phyloP scores from a whole-genome alignment of 148 eudicot species.

The Chenopodium formosanum region DNA sequence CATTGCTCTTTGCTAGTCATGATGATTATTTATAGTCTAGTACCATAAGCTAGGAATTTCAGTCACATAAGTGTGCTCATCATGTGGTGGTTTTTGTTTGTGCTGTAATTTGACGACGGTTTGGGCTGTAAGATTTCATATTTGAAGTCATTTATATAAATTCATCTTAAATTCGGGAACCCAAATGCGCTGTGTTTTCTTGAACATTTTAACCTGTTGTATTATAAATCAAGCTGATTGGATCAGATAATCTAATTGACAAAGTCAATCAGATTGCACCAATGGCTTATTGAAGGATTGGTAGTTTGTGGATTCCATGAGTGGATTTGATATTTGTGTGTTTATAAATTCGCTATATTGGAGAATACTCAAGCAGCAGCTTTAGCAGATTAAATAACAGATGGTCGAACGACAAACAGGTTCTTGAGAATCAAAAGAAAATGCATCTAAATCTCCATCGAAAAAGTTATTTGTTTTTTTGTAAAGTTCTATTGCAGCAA shows the following conservation, averaged over 20 bases:
- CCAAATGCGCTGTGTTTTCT: neutral
- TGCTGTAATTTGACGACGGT: neutral
- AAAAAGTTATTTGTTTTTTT: no score
- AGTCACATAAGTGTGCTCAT: neutral
- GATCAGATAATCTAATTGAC: neutral
- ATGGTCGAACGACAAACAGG: neutral
- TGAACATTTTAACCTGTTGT: neutral
- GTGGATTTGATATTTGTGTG: neutral
- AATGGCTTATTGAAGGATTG: neutral
- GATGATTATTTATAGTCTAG: neutral
- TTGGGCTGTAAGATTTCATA: neutral
- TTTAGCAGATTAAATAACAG: neutral
- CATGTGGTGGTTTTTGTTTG: neutral
- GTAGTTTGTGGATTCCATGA: neutral
- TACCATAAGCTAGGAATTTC: neutral
- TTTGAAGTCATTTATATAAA: neutral
- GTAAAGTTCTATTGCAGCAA: no score
- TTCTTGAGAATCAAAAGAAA: neutral
- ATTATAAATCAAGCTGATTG: neutral
- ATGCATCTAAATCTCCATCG: neutral
- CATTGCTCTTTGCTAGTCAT: neutral
- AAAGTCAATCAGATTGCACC: neutral
- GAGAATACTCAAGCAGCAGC: neutral
- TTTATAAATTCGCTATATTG: neutral
- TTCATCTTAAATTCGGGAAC: neutral